phyloP scores from a whole-genome alignment of 73 alveolate genomes.

The Stentor roeselii region DNA sequence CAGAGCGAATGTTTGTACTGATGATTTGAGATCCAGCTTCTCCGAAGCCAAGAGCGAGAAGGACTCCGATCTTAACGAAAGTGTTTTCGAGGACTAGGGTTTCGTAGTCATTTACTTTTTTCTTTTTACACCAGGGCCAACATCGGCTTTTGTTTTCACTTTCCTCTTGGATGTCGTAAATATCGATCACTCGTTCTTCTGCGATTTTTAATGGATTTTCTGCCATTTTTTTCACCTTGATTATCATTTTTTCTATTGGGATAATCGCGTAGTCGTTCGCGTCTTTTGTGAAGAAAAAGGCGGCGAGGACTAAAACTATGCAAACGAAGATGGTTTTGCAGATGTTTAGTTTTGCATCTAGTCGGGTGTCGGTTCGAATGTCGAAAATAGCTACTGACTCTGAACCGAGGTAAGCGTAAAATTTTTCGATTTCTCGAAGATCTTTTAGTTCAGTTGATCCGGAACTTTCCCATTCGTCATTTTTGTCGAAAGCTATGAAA shows the following conservation, averaged over 20 bases:
- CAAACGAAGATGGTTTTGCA: constrained; percentile 63
- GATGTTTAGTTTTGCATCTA: constrained; percentile 30
- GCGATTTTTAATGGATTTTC: constrained; percentile 59
- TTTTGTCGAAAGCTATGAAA: neutral
- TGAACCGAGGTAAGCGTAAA: neutral
- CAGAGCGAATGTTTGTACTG: constrained; percentile 80
- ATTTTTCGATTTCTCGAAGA: constrained; percentile 18
- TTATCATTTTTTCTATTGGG: constrained; percentile 69
- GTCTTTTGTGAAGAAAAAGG: constrained; percentile 57
- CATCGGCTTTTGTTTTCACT: neutral
- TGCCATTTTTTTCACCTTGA: constrained; percentile 62
- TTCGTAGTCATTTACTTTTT: constrained; percentile 58
- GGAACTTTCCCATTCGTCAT: neutral
- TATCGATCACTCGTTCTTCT: neutral
- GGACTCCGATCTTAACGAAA: constrained; percentile 93
- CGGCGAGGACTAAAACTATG: constrained; percentile 55
- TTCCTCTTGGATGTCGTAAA: neutral
- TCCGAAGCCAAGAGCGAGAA: constrained; percentile 95
- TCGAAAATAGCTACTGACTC: constrained; percentile 22
- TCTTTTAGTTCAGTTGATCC: neutral
- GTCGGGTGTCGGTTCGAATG: neutral
- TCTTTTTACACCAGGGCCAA: neutral
- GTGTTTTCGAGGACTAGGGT: constrained; percentile 91
- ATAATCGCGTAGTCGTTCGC: constrained; percentile 56
- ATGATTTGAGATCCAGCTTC: constrained; percentile 98